Evolutionary conservation across 345 rosid species (phyloP).

Genomic region (Populus davidiana): DNA sequence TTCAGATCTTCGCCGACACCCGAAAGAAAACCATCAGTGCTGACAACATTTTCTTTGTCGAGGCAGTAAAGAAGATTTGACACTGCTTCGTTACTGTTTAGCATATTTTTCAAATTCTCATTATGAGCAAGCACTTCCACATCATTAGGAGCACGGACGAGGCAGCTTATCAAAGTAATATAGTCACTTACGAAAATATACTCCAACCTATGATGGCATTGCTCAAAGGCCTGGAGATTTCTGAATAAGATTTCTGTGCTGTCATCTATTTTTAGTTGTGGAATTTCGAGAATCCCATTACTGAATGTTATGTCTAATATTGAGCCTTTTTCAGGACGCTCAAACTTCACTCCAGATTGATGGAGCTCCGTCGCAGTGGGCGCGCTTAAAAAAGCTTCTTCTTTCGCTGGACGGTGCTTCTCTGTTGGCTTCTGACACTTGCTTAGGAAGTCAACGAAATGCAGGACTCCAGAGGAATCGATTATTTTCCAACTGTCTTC

Average conservation of each 20-base stretch:
- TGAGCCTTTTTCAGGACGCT: not conserved
- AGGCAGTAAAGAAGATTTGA: no score
- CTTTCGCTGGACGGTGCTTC: not conserved
- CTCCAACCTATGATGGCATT: not conserved
- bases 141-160: not conserved
- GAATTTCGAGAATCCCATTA: constrained; percentile 22
- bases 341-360: constrained; percentile 13
- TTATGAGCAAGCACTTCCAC: constrained; percentile 8
- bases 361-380: constrained; percentile 5
- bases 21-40: not conserved
- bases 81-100: not conserved
- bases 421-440: not conserved
- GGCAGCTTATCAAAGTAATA: not conserved
- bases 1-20: not conserved
- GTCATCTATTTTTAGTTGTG: not conserved
- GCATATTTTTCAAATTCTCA: constrained; percentile 2
- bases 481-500: not conserved
- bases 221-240: constrained; percentile 22
- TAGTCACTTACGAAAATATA: not conserved
- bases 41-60: not conserved
- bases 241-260: not conserved
- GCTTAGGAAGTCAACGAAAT: constrained; percentile 18
- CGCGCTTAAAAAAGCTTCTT: no score
- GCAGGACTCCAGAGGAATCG: not conserved
- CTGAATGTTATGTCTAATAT: constrained; percentile 8